phyloP scores from a whole-genome alignment of 2,329 filamentous ascomycete species.

The Fusarium subglutinans region DNA sequence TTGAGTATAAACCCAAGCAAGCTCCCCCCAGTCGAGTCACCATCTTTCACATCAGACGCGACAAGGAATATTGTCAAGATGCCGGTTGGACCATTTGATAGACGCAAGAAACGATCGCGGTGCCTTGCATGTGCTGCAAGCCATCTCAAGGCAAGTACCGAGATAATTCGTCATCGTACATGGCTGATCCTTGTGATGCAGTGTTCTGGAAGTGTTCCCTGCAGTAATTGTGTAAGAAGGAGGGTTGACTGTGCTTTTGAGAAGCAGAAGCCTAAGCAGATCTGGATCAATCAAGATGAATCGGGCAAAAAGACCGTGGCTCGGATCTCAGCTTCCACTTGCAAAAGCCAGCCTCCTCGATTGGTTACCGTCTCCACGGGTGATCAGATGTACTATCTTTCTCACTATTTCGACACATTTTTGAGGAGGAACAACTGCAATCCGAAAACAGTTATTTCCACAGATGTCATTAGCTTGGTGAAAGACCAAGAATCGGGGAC shows the following conservation, averaged over 20 bases:
- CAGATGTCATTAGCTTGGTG: conserved; percentile 38
- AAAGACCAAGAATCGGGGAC: conserved; percentile 6
- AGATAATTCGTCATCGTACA: not conserved
- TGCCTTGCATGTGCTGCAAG: conserved; percentile 45
- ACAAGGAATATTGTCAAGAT: conserved; percentile 18
- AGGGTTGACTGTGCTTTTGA: conserved; percentile 37
- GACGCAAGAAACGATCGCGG: conserved; percentile 45
- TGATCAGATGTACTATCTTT: conserved; percentile 32
- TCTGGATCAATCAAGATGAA: conserved; percentile 36
- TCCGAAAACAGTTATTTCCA: not conserved
- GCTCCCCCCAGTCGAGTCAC: not conserved
- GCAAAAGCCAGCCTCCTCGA: not conserved
- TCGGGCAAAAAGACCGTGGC: not conserved
- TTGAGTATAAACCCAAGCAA: conserved; percentile 23
- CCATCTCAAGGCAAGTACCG: conserved; percentile 46
- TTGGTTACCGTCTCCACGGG: not conserved
- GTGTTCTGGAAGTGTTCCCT: conserved; percentile 48
- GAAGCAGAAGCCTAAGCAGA: not conserved
- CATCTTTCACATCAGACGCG: not conserved
- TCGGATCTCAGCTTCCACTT: not conserved
- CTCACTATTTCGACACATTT: conserved; percentile 47
- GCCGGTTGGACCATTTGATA: conserved; percentile 48
- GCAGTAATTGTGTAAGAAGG: conserved; percentile 43
- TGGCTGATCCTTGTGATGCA: conserved; percentile 4
- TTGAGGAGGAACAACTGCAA: conserved; percentile 43